phyloP scores from a whole-genome alignment of 495 filamentous ascomycete species.

The Talaromyces ruber region DNA sequence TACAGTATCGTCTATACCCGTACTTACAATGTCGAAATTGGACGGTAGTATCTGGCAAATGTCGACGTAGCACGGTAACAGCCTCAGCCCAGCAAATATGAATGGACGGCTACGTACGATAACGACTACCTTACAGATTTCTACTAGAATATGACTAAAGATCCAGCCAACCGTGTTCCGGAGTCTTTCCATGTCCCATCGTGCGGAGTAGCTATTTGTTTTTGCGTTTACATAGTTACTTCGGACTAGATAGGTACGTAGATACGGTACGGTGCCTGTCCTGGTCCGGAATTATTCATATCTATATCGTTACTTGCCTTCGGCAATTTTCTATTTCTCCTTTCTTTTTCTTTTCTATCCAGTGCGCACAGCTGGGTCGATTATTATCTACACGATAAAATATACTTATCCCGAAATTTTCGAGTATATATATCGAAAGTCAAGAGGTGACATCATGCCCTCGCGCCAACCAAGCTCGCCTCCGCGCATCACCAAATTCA shows the following conservation, averaged over 20 bases:
- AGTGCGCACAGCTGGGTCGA: background rate
- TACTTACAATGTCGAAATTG: background rate
- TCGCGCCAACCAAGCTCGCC: conserved; percentile 1
- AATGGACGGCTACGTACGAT: background rate
- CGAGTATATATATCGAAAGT: too few species aligned
- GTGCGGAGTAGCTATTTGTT: background rate
- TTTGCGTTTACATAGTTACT: background rate
- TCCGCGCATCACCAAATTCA: conserved; percentile 66
- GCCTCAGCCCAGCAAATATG: background rate
- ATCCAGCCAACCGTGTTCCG: background rate
- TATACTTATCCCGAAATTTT: too few species aligned
- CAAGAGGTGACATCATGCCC: conserved; percentile 7
- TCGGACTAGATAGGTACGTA: background rate
- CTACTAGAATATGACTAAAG: background rate
- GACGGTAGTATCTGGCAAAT: background rate
- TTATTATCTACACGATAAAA: too few species aligned
- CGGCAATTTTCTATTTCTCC: background rate
- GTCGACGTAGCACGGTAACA: background rate
- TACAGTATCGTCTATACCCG: background rate
- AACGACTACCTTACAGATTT: background rate
- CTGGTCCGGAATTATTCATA: background rate
- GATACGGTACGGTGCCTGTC: background rate
- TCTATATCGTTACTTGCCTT: background rate
- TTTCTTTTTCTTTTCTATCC: background rate
- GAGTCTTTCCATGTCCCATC: conserved; percentile 3